Conservation (phyloP, 1,284 basidiomycete species). For the Melampsora larici-populina region DNA sequence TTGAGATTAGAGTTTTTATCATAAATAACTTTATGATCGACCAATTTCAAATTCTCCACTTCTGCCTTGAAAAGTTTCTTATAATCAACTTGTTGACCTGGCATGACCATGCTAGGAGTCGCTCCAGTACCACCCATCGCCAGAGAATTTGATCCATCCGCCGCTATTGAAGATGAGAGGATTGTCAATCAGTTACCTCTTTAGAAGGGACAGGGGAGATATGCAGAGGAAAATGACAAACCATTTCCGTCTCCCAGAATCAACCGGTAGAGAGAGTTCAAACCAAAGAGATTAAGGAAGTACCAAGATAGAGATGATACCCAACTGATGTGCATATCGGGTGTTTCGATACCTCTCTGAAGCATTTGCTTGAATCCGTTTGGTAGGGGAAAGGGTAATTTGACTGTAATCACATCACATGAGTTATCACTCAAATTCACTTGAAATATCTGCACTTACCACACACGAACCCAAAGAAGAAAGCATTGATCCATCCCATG, state of each 20-base stretch:
- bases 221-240: constrained; percentile 60
- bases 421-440: background rate
- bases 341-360: constrained; percentile 89
- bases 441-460: constrained; percentile 52
- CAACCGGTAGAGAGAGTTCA: constrained; percentile 90
- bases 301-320: constrained; percentile 99
- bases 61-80: constrained; percentile 87
- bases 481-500: constrained; percentile 99
- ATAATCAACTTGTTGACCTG: constrained; percentile 61
- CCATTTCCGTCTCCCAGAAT: constrained; percentile 87
- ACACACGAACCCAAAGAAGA: constrained; percentile 96
- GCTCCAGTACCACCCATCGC: constrained; percentile 46
- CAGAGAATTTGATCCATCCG: constrained; percentile 49
- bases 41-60: constrained; percentile 85
- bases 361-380: constrained; percentile 98
- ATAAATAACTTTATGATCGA: constrained; percentile 79
- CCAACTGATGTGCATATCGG: constrained; percentile 97
- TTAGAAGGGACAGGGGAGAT: constrained; percentile 56
- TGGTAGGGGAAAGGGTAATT: constrained; percentile 93
- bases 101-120: constrained; percentile 47
- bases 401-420: constrained; percentile 57
- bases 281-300: constrained; percentile 96
- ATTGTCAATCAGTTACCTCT: constrained; percentile 49
- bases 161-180: constrained; percentile 45
- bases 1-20: constrained; percentile 56